Base-by-base conservation (phyloP, 2,329 filamentous ascomycete genomes). In the Alternaria solani region DNA sequence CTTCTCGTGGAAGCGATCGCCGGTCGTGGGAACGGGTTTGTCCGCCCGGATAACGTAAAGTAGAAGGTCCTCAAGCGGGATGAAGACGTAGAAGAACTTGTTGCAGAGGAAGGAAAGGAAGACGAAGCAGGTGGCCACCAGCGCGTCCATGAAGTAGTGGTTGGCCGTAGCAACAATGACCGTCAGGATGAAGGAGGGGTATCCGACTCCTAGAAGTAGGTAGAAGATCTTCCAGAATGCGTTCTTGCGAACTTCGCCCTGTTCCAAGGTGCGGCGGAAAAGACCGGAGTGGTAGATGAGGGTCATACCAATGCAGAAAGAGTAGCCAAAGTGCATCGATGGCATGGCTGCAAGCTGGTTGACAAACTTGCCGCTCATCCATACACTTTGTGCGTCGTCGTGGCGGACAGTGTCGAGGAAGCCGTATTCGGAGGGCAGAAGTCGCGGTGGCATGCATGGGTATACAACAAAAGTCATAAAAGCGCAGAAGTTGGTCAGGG, bases 141-240 rank as follows among this genome's bases (percentile, higher is more conserved):
- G 69, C 0, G 85, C 85, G 68, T 87, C 85, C 58, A 87, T 78
- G 77, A 82, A 86, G 73, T 86, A 90, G 70, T 87, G 87, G 67
- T 89, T 89, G 34, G 86, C 87, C 0, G 87, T 89, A 16, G 86
- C 84, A 28, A 89, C 83, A 60, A 89, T 89, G 30, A 84, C 84
- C 0, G 83, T 79, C 49, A 88, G 70, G 52, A 88, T 85, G 68
- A 85, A 82, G 5, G 75, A 66, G 2, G 86, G 86, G 67, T 88
- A 88, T 47, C 79, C 75, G 18, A 87, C 59, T 30, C 85, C 85
- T 16, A 85, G 49, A 1, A 72, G n/a, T 3, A 82, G 63, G 61
- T 83, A 84, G 55, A 82, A 79, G 5, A 78, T 62, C 59, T 83
- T 81, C 64, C 81, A 78, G 46, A 80, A 72, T 2, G 64, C 55